Conservation (phyloP, 257 asterid species). For the Solanum stenotomum region DNA sequence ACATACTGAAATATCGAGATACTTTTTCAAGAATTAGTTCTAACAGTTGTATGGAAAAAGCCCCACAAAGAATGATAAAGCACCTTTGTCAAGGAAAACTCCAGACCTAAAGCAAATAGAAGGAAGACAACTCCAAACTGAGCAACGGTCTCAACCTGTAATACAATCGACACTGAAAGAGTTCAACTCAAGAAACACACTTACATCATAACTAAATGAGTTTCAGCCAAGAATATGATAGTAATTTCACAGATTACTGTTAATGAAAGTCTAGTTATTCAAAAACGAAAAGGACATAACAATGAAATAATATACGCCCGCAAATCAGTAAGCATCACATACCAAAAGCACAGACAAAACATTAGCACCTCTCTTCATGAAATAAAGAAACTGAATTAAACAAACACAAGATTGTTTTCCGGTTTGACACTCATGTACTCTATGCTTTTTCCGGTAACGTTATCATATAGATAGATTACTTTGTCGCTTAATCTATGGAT, state of each 20-base stretch:
- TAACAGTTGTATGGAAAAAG: background rate
- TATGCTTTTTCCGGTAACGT: background rate
- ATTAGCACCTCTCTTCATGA: background rate
- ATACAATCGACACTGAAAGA: constrained; percentile 1
- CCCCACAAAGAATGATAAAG: background rate
- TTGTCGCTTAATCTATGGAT: background rate
- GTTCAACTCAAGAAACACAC: background rate
- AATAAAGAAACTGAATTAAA: background rate
- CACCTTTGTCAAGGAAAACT: constrained; percentile 88
- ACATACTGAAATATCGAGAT: background rate
- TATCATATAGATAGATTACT: background rate
- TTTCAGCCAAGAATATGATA: background rate
- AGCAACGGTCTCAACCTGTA: constrained; percentile 94
- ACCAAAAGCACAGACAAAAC: background rate
- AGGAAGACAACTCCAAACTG: constrained; percentile 98
- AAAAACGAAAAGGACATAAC: background rate
- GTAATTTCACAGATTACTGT: background rate
- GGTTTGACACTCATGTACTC: background rate
- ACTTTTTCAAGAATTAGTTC: background rate
- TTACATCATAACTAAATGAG: background rate
- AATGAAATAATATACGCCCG: background rate
- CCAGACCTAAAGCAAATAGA: constrained; percentile 91
- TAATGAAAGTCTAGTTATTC: background rate
- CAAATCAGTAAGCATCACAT: background rate
- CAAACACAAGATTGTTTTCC: background rate